These are phyloP conservation scores for Adansonia madagascariensis DNA, from an alignment of 441 rosid genomes.

Conservation along the genomic window DNA sequence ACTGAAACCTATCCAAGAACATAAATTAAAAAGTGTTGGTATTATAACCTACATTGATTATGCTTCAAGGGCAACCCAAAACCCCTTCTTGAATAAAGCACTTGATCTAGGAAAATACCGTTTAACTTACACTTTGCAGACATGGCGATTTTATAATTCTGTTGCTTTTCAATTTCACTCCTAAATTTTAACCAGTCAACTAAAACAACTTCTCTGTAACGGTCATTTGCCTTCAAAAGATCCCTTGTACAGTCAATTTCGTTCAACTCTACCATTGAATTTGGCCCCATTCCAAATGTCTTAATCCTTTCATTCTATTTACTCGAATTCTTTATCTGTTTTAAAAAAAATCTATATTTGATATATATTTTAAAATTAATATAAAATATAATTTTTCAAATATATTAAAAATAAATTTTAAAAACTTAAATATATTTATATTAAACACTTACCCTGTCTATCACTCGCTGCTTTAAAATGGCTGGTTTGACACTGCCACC, in stretches of 20 bases:
- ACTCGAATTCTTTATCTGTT: too few relatives aligned
- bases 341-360: too few relatives aligned
- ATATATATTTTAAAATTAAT: too few relatives aligned
- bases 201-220: slow-evolving; percentile 39
- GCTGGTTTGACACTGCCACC: neutral
- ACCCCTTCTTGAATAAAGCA: slow-evolving; percentile 44
- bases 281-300: slow-evolving; percentile 25
- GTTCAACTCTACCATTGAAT: slow-evolving; percentile 23
- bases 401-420: too few relatives aligned
- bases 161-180: slow-evolving; percentile 32
- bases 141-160: slow-evolving; percentile 12
- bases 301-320: slow-evolving; percentile 1
- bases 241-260: slow-evolving; percentile 38
- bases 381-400: too few relatives aligned
- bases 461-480: neutral
- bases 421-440: too few relatives aligned
- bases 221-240: slow-evolving; percentile 26
- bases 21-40: neutral
- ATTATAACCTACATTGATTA: slow-evolving; percentile 36
- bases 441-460: too few relatives aligned
- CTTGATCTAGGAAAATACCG: slow-evolving; percentile 28
- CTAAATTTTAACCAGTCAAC: slow-evolving; percentile 37
- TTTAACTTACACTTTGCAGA: slow-evolving; percentile 9
- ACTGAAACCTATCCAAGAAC: neutral
- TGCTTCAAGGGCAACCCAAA: slow-evolving; percentile 65